Base-by-base conservation (phyloP, 2,329 filamentous ascomycete genomes). In the Fusarium siculi region DNA sequence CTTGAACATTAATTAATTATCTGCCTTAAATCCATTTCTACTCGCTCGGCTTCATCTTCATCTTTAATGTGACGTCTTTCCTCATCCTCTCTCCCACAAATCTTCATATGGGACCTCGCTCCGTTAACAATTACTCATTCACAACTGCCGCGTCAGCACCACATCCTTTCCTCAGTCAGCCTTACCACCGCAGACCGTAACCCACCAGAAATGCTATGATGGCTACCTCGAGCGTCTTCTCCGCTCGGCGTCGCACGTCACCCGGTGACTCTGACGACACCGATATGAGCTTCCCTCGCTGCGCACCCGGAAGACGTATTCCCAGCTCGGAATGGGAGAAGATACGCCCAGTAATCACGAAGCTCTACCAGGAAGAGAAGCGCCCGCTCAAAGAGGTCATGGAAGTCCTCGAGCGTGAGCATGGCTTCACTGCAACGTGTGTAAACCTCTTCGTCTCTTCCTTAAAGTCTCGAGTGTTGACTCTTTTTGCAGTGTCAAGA, bases 351-450 rank as follows among this genome's bases (percentile, higher is more conserved):
- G 77, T 80, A 53, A 84, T 84, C 64, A 83, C 80, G 49, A 77
- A 70, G 23, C 72, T 84, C 53, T 84, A 84, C 65, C 78, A 84
- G 60, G 82, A 83, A 52, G 80, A 84, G 70, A 83, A 83, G 72
- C 79, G 78, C 39, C 81, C 82, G 30, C 79, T 84, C 60, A 83
- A 83, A 55, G 81, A 84, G 63, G 81, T 84, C 59, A 83, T 82
- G 79, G 80, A 79, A 36, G 80, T 81, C 54, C 82, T 84, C 71
- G 76, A 82, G 61, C 77, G 77, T 43, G 80, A 83, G 21, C 74
- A 84, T 67, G 76, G 77, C 53, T 84, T 84, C 58, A 76, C 76
- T 66, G 82, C 82, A 40, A 84, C 82, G 82, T 83, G 77, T 71
- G 82, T 79, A 44, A 53, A 40, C 18, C 42, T 16, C 42, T 43